A percentile compares a stretch with the other conserved stretches of the same genome.
These are phyloP conservation scores for Trichophyton simii DNA, from an alignment of 2,329 filamentous ascomycete species.

Conservation along the genomic window DNA sequence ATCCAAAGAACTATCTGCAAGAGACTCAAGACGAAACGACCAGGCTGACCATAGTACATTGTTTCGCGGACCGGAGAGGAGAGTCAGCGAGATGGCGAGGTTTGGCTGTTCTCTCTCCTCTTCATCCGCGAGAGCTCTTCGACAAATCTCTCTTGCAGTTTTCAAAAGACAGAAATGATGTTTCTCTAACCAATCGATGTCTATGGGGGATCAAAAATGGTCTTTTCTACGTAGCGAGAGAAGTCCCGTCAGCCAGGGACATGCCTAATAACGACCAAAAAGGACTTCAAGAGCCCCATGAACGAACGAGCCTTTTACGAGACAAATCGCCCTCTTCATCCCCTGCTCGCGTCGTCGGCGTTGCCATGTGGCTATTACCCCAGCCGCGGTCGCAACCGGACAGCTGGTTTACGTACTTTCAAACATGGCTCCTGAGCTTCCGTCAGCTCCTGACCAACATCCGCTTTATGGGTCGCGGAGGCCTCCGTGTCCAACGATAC, in stretches of 20 bases:
- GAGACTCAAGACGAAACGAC: background rate
- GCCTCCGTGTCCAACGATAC: conserved; percentile 53
- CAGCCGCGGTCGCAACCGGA: conserved; percentile 35
- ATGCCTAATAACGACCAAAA: conserved; percentile 7
- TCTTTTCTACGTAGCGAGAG: conserved; percentile 58
- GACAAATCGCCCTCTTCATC: background rate
- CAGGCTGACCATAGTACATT: background rate
- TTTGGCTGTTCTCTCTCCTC: background rate
- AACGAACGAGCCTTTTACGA: conserved; percentile 12
- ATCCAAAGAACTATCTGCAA: background rate
- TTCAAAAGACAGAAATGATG: conserved; percentile 47
- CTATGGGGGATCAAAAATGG: conserved; percentile 58
- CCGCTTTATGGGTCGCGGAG: conserved; percentile 51
- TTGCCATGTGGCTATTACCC: conserved; percentile 60
- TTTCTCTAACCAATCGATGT: conserved; percentile 53
- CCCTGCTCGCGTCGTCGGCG: conserved; percentile 47
- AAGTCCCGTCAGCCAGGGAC: conserved; percentile 19
- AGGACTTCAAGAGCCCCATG: conserved; percentile 7
- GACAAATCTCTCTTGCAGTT: conserved; percentile 35
- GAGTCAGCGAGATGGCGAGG: background rate
- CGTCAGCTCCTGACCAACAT: conserved; percentile 56
- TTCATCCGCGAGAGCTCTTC: conserved; percentile 5
- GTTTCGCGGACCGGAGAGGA: conserved; percentile 1
- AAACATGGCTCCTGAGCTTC: conserved; percentile 54
- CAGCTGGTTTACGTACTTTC: conserved; percentile 51